Evolutionary conservation across 176 grass and related monocot species (phyloP).

Genomic region (Avena sativa): DNA sequence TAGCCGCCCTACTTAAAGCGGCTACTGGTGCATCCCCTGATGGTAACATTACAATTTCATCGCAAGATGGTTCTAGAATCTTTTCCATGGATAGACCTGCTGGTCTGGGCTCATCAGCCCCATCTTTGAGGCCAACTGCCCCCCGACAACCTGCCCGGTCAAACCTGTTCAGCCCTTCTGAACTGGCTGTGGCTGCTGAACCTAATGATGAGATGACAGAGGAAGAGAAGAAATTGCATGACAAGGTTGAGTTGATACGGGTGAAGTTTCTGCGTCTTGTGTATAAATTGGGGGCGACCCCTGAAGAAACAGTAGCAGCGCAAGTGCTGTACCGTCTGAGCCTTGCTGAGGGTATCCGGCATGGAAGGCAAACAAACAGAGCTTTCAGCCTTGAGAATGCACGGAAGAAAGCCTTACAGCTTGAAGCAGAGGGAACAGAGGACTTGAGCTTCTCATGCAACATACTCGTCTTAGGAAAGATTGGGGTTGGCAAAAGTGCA

Average conservation of each 20-base stretch:
- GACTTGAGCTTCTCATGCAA: slow-evolving; percentile 80
- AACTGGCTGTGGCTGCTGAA: slow-evolving; percentile 55
- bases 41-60: slow-evolving; percentile 55
- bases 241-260: slow-evolving; percentile 82
- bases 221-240: slow-evolving; percentile 83
- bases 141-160: slow-evolving; percentile 46
- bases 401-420: slow-evolving; percentile 68
- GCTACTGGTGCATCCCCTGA: slow-evolving; percentile 59
- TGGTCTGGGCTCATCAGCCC: slow-evolving; percentile 68
- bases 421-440: slow-evolving; percentile 68
- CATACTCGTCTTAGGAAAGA: slow-evolving; percentile 92
- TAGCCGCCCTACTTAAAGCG: slow-evolving; percentile 77
- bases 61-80: slow-evolving; percentile 67
- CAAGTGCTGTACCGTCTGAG: slow-evolving; percentile 84
- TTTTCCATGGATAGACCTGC: slow-evolving; percentile 76
- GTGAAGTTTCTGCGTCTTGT: slow-evolving; percentile 91
- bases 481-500: slow-evolving; percentile 97
- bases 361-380: slow-evolving; percentile 69
- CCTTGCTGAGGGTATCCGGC: slow-evolving; percentile 76
- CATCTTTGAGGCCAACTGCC: slow-evolving; percentile 59
- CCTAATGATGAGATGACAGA: slow-evolving; percentile 70
- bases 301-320: slow-evolving; percentile 67
- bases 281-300: slow-evolving; percentile 68
- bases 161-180: slow-evolving; percentile 52
- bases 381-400: slow-evolving; percentile 71